These are phyloP conservation scores for Thielaviopsis musarum DNA, from an alignment of 2,329 filamentous ascomycete genomes.

Conservation along the genomic window DNA sequence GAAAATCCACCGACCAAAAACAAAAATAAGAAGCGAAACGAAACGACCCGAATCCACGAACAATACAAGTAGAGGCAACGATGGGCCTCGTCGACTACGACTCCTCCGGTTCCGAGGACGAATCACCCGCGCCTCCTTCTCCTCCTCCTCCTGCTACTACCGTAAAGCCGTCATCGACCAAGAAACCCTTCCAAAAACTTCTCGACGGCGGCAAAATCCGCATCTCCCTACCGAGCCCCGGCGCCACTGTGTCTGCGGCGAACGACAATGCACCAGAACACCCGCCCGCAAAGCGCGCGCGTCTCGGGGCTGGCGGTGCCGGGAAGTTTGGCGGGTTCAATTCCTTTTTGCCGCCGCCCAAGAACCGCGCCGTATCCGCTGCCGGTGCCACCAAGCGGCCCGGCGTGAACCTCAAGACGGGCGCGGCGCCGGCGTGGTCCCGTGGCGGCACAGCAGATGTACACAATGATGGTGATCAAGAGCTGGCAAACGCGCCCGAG, in stretches of 20 bases:
- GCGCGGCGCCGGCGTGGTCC: slow-evolving; percentile 65
- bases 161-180: slow-evolving; percentile 19
- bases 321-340: slow-evolving; percentile 69
- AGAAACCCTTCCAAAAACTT: slow-evolving; percentile 59
- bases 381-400: slow-evolving; percentile 14
- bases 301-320: slow-evolving; percentile 37
- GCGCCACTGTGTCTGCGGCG: slow-evolving; percentile 21
- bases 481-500: slow-evolving; percentile 21
- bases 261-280: slow-evolving; percentile 14
- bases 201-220: slow-evolving; percentile 75
- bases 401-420: slow-evolving; percentile 59
- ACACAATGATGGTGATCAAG: slow-evolving; percentile 14
- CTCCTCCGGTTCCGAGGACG: slow-evolving; percentile 61
- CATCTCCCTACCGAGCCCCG: slow-evolving; percentile 49
- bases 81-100: slow-evolving; percentile 68
- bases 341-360: slow-evolving; percentile 72
- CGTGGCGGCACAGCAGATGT: slow-evolving; percentile 28
- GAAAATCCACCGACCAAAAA: not conserved
- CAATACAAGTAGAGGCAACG: slow-evolving; percentile 8
- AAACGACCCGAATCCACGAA: no score
- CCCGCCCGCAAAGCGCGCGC: slow-evolving; percentile 53
- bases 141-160: slow-evolving; percentile 17
- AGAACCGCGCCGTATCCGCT: slow-evolving; percentile 29
- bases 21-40: not conserved
- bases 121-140: slow-evolving; percentile 22